Evolutionary conservation across 2,329 filamentous ascomycete genomes (phyloP), one percentile per base, ranked within the genome.

Genomic region (Neofusicoccum cordaticola): DNA sequence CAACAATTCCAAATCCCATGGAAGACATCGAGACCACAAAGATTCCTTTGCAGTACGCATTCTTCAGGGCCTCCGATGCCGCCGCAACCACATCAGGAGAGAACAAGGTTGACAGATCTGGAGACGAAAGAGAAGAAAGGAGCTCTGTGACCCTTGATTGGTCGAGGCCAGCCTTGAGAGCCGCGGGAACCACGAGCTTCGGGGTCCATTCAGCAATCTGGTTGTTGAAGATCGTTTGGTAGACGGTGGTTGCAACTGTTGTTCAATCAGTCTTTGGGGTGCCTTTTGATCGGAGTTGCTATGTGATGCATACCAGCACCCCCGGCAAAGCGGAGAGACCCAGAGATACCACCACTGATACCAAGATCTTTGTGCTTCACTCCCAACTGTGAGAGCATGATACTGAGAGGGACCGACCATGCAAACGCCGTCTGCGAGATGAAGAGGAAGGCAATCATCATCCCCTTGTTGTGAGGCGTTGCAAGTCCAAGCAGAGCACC

Each of bases 341-440:
- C 70, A 8, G 71, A 70, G 3, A 73, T 63, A 47, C 69, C 81
- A 41, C 80, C 80, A 45, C 73, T 74, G 13, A 81, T 77, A 13
- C 82, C 82, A 0, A 84, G 74, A 56, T 83, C 80, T 17, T 79
- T 75, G 66, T 84, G 82, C 31, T 80, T 76, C 2, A 81, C 80
- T n/a, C 81, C 81, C 65, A 83, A 78, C 68, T 83, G 82, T 5
- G 79, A 81, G 66, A 81, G 79, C 1, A 81, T 79, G 67, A 84
- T 83, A 17, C 77, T 79, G 19, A 83, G 70, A 63, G 82, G 82
- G 63, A 81, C 75, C 2, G 77, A 80, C 78, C 79, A 83, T 5
- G 81, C 81, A 67, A 81, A 84, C 4, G 77, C 81, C 12, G 75
- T 72, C 68, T 80, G 74, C 4, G 76, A 76, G 15, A 83, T 72